Evolutionary conservation across 2,329 filamentous ascomycete species (phyloP), one percentile per base, ranked within the genome.

Genomic region (Cladobotryum mycophilum): DNA sequence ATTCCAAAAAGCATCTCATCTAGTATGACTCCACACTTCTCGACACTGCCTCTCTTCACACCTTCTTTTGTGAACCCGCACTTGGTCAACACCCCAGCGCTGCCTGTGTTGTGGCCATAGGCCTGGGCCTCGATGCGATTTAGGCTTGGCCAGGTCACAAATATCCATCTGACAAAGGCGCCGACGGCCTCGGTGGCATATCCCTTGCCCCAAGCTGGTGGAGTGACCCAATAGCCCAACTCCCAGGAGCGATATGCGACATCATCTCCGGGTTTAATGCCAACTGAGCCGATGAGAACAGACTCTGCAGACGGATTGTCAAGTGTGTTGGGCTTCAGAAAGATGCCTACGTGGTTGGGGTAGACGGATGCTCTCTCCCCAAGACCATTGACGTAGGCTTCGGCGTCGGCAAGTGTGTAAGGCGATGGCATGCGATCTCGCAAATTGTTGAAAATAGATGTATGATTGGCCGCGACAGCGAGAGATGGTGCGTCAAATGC

Each of bases 201-300:
- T 1, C 77, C 76, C 30, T 65, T 66, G 1, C 76, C 73, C 76
- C 76, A 76, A 44, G 66, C 61, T 11, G 61, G 56, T 36, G 62
- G 64, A 1, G 65, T 69, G 20, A 76, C 37, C 68, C 71, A 78
- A 63, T 79, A 80, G 4, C 76, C 77, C 1, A 80, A 6, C 62
- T 79, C 74, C 59, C 69, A 68, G 4, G 68, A 73, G 44, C 67
- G 65, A 55, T 66, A 67, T 52, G 75, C 65, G 56, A 72, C 63
- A 48, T 75, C 70, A 13, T 55, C 54, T 11, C 60, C 51, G 3
- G 63, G 55, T 40, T 62, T 63, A 40, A 76, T 57, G 36, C 74
- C 71, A 12, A 78, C 63, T 50, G 60, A 61, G 44, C 77, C 77
- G 8, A 70, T 60, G 46, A 68, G 64, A 8, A 63, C 45, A 2